Evolutionary conservation across 2,329 filamentous ascomycete genomes (phyloP).

Genomic region (Trichoderma hamatum): DNA sequence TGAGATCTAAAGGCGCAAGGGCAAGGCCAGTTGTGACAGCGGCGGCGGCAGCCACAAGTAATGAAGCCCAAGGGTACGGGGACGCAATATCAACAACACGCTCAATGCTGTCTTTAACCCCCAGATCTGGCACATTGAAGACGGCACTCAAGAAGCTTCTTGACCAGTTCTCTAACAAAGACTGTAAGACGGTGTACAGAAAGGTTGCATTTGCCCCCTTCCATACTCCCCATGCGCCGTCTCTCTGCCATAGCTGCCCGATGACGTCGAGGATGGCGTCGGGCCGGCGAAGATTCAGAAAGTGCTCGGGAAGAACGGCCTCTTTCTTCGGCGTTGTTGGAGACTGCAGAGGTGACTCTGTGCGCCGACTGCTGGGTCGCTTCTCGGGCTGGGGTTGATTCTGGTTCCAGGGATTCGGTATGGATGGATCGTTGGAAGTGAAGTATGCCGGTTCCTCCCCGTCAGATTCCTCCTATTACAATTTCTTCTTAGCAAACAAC

Average conservation of each 20-base stretch:
- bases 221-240: conserved; percentile 91
- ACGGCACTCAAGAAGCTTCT: conserved; percentile 87
- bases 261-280: conserved; percentile 87
- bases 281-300: conserved; percentile 70
- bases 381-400: conserved; percentile 33
- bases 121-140: conserved; percentile 84
- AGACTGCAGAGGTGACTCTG: conserved; percentile 32
- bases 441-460: conserved; percentile 85
- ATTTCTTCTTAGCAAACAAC: conserved; percentile 3
- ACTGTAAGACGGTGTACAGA: conserved; percentile 82
- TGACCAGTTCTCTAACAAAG: conserved; percentile 89
- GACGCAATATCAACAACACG: conserved; percentile 73
- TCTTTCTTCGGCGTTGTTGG: conserved; percentile 39
- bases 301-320: conserved; percentile 52
- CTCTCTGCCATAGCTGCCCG: conserved; percentile 83
- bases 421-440: conserved; percentile 63
- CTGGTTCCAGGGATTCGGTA: conserved; percentile 51
- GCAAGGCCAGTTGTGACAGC: conserved; percentile 75
- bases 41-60: conserved; percentile 69
- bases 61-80: conserved; percentile 77
- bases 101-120: conserved; percentile 75
- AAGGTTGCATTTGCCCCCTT: conserved; percentile 93
- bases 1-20: conserved; percentile 84
- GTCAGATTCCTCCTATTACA: conserved; percentile 62
- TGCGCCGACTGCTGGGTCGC: conserved; percentile 39